Evolutionary conservation across 2,329 filamentous ascomycete species (phyloP).

Genomic region (Emmonsiellopsis sp.): DNA sequence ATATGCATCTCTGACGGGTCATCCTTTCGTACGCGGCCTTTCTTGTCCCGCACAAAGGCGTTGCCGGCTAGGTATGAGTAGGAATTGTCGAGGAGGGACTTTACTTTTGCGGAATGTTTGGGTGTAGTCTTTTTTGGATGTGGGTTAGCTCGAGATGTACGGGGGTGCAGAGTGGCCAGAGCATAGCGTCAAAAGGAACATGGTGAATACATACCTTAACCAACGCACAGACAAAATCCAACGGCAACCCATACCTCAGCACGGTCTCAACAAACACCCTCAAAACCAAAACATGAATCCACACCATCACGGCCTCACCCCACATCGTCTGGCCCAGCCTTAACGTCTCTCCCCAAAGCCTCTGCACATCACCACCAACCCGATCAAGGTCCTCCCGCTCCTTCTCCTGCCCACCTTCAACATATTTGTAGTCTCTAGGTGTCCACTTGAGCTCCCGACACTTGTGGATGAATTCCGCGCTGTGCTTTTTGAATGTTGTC

Average conservation of each 20-base stretch:
- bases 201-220: constrained; percentile 58
- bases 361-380: constrained; percentile 74
- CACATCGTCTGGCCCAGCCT: constrained; percentile 83
- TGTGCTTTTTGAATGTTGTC: constrained; percentile 87
- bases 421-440: constrained; percentile 86
- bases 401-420: constrained; percentile 80
- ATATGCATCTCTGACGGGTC: constrained; percentile 72
- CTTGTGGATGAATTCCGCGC: constrained; percentile 81
- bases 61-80: constrained; percentile 94
- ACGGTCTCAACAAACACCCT: constrained; percentile 97
- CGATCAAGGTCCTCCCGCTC: constrained; percentile 80
- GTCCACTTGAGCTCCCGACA: constrained; percentile 90
- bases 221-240: constrained; percentile 79
- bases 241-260: constrained; percentile 83
- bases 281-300: constrained; percentile 84
- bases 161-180: neutral
- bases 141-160: constrained; percentile 8
- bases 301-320: constrained; percentile 92
- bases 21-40: constrained; percentile 83
- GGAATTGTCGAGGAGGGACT: constrained; percentile 66
- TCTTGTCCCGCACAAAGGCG: constrained; percentile 87
- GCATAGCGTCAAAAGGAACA: neutral
- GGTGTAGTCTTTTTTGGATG: constrained; percentile 55
- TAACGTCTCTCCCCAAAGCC: constrained; percentile 86
- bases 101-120: constrained; percentile 74